Conservation (phyloP, 2,329 filamentous ascomycete species). For the Camillea tinctor region DNA sequence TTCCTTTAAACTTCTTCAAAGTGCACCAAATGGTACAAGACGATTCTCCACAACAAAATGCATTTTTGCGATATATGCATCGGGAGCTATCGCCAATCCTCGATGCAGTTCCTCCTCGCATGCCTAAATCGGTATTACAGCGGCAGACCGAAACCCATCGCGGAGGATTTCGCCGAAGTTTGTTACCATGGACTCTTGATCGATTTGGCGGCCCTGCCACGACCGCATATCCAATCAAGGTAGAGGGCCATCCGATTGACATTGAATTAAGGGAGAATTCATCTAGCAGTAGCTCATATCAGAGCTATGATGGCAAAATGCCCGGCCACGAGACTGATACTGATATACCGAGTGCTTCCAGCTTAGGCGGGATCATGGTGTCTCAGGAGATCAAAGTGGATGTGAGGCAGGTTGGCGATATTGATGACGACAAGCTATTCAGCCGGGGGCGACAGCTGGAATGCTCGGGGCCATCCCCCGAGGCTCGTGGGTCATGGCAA, state of each 20-base stretch:
- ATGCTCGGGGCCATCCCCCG: neutral
- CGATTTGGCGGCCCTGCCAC: slow-evolving; percentile 6
- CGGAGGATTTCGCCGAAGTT: slow-evolving; percentile 8
- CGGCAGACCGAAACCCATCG: neutral
- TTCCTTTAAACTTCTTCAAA: slow-evolving; percentile 64
- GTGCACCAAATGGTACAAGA: slow-evolving; percentile 62
- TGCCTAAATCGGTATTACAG: slow-evolving; percentile 15
- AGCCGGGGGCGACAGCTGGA: slow-evolving; percentile 2
- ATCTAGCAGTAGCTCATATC: slow-evolving; percentile 25
- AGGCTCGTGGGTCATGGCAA: neutral
- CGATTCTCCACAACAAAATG: slow-evolving; percentile 52
- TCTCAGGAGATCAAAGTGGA: slow-evolving; percentile 62
- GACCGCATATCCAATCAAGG: slow-evolving; percentile 25
- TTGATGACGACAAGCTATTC: slow-evolving; percentile 8
- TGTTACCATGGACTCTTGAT: slow-evolving; percentile 4
- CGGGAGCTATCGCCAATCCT: slow-evolving; percentile 57
- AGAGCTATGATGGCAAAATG: slow-evolving; percentile 6
- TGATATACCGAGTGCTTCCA: slow-evolving; percentile 11
- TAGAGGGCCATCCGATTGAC: slow-evolving; percentile 30
- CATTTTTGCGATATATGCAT: slow-evolving; percentile 60
- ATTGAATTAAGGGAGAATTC: slow-evolving; percentile 24
- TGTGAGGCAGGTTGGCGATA: slow-evolving; percentile 33
- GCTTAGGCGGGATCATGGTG: slow-evolving; percentile 59
- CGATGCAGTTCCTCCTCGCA: slow-evolving; percentile 30
- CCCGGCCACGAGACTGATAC: slow-evolving; percentile 12